Percentiles rank a stretch among this genome's conserved stretches.
These are phyloP conservation scores for Hirsutella thompsonii DNA, from an alignment of 2,329 filamentous ascomycete genomes.

Conservation along the genomic window DNA sequence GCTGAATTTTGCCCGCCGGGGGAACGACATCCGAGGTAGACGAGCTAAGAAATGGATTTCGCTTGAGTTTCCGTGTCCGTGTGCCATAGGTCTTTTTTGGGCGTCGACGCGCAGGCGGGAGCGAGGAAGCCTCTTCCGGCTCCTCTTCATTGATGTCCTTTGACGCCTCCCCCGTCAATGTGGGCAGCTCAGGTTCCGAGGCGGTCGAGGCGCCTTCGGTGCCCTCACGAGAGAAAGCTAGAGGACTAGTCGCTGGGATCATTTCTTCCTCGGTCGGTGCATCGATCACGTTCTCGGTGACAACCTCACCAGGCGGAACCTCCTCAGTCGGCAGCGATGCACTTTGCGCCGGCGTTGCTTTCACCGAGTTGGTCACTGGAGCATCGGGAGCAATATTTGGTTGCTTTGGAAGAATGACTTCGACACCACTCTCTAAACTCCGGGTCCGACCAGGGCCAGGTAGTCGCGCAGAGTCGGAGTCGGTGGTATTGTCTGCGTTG, in stretches of 20 bases:
- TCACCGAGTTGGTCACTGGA: slow-evolving; percentile 15
- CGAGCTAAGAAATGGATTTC: slow-evolving; percentile 16
- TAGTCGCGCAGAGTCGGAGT: not conserved
- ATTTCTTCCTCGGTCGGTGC: slow-evolving; percentile 20
- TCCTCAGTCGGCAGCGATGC: slow-evolving; percentile 1
- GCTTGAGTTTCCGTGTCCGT: slow-evolving; percentile 6
- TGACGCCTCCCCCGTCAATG: slow-evolving; percentile 11
- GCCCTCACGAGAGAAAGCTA: slow-evolving; percentile 13
- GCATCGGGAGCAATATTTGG: slow-evolving; percentile 14
- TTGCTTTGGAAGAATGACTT: slow-evolving; percentile 13
- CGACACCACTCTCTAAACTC: not conserved
- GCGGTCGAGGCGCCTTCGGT: slow-evolving; percentile 8
- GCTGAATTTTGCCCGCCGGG: slow-evolving; percentile 3
- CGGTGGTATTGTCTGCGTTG: not conserved
- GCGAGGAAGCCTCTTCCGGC: slow-evolving; percentile 13
- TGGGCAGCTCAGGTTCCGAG: slow-evolving; percentile 21
- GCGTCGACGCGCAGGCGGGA: slow-evolving; percentile 11
- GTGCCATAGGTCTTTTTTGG: slow-evolving; percentile 11
- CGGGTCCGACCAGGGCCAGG: not conserved
- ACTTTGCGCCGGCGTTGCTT: slow-evolving; percentile 18
- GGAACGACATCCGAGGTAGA: slow-evolving; percentile 13
- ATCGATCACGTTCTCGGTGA: not conserved
- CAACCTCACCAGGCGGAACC: not conserved
- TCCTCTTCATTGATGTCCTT: slow-evolving; percentile 1
- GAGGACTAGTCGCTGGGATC: slow-evolving; percentile 26